Conservation (phyloP, 371 early-diverging fungal genomes). For the Mucor lusitanicus region DNA sequence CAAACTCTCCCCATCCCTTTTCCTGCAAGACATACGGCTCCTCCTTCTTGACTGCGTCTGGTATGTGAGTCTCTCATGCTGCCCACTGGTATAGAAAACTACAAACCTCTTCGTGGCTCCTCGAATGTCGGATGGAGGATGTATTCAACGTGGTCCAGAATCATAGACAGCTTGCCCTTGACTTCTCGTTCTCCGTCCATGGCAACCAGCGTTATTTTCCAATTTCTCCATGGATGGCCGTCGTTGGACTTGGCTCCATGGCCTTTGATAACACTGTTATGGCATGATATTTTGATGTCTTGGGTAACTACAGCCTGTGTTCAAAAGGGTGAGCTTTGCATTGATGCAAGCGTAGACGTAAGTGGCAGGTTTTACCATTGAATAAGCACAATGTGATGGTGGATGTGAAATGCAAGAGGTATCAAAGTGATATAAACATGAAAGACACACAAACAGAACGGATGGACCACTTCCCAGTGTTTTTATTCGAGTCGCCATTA, state of each 20-base stretch:
- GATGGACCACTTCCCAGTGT: not conserved
- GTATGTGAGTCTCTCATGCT: not conserved
- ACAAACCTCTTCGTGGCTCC: conserved; percentile 62
- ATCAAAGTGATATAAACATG: not conserved
- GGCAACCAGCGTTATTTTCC: conserved; percentile 60
- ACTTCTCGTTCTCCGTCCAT: conserved; percentile 51
- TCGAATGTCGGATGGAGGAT: conserved; percentile 76
- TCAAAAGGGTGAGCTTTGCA: not conserved
- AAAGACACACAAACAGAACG: not conserved
- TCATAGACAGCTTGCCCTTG: conserved; percentile 47
- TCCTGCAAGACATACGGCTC: conserved; percentile 66
- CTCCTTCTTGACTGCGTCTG: conserved; percentile 51
- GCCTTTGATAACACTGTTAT: conserved; percentile 43
- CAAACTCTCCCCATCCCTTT: conserved; percentile 78
- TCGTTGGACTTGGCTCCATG: conserved; percentile 34
- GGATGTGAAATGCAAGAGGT: not conserved
- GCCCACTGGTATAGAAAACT: not conserved
- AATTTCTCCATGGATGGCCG: conserved; percentile 60
- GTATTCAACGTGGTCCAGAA: conserved; percentile 72
- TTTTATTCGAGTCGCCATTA: not conserved
- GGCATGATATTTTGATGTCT: conserved; percentile 47
- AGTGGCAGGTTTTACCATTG: not conserved
- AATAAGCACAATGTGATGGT: not conserved
- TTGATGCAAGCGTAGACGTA: not conserved
- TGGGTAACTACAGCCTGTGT: conserved; percentile 13